Evolutionary conservation across 352 stramenopile species (phyloP), one percentile per base, ranked within the genome.

Genomic region (Thalassiosira livingstoniorum): DNA sequence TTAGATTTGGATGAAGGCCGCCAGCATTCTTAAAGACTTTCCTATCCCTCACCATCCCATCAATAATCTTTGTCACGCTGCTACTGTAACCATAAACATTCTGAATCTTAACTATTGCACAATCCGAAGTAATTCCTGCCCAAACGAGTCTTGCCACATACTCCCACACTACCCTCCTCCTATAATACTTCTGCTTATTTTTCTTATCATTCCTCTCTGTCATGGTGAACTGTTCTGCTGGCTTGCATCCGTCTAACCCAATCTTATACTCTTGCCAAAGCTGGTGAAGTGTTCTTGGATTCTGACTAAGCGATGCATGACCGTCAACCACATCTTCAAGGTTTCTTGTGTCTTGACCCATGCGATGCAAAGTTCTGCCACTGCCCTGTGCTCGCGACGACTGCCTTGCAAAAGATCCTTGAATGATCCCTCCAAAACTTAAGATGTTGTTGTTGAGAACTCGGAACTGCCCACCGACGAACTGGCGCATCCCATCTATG

Each of bases 221-320:
- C n/a, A 42, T 47, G 35, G 66, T 75, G 55, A 75, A 75, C n/a
- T 39, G 5, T 42, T 68, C 35, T 18, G 68, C 53, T 5, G 68
- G 53, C 32, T 76, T 76, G 10, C 57, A 67, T 21, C 54, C 68
- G 45, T 68, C 27, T 25, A 76, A 61, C 25, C 68, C 68, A 76
- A 60, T 51, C 42, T 45, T 68, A 31, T 76, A 68, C 53, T 76
- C 54, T 42, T 32, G 54, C 68, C 54, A 76, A 53, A 76, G 68
- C 39, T 47, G 39, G 15, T 47, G 39, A 47, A 47, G 39, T 15
- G 39, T 47, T 18, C 39, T 7, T 15, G 39, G 39, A 15, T 47
- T 47, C 15, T 7, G 15, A 15, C 7, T 18, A 7, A 47, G 15
- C 15, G 7, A 18, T 47, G 39, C 39, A n/a, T n/a, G n/a, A 18